phyloP scores from a whole-genome alignment of 2,329 filamentous ascomycete genomes.

The Cercospora nicotianae region DNA sequence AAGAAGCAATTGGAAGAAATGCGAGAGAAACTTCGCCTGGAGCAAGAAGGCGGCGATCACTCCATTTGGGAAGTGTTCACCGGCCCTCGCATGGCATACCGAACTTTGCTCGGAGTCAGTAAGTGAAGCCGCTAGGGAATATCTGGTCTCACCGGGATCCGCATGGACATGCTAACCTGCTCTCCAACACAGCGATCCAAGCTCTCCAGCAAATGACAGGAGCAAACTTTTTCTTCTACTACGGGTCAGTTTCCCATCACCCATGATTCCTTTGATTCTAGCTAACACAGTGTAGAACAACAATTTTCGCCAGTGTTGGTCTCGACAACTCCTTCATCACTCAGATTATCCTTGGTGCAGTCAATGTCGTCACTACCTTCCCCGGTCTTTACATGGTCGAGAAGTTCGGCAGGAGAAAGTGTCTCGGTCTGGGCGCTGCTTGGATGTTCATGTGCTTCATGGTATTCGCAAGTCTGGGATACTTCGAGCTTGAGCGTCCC shows the following conservation, averaged over 20 bases:
- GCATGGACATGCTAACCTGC: background rate
- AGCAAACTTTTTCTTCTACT: slow-evolving; percentile 64
- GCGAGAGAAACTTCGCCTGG: slow-evolving; percentile 44
- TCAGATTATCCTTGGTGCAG: slow-evolving; percentile 45
- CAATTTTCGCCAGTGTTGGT: slow-evolving; percentile 43
- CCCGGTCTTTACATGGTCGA: slow-evolving; percentile 50
- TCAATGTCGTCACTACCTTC: slow-evolving; percentile 49
- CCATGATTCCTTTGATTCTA: rapidly evolving
- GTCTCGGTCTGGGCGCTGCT: slow-evolving; percentile 46
- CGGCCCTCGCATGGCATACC: slow-evolving; percentile 50
- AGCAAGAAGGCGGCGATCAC: slow-evolving; percentile 43
- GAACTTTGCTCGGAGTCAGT: slow-evolving; percentile 46
- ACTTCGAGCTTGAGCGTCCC: slow-evolving; percentile 41
- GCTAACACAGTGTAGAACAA: slow-evolving; percentile 25
- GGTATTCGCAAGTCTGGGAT: slow-evolving; percentile 47
- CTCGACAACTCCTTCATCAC: slow-evolving; percentile 38
- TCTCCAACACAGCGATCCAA: slow-evolving; percentile 37
- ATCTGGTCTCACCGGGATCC: background rate
- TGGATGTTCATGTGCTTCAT: slow-evolving; percentile 60
- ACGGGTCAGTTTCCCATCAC: slow-evolving; percentile 36
- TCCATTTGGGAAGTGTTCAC: slow-evolving; percentile 55
- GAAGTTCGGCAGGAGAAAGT: slow-evolving; percentile 47
- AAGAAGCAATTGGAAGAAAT: slow-evolving; percentile 46
- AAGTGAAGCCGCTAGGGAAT: background rate
- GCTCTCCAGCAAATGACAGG: slow-evolving; percentile 67